Conservation (phyloP, 495 filamentous ascomycete species). For the Aspergillus baeticus region DNA sequence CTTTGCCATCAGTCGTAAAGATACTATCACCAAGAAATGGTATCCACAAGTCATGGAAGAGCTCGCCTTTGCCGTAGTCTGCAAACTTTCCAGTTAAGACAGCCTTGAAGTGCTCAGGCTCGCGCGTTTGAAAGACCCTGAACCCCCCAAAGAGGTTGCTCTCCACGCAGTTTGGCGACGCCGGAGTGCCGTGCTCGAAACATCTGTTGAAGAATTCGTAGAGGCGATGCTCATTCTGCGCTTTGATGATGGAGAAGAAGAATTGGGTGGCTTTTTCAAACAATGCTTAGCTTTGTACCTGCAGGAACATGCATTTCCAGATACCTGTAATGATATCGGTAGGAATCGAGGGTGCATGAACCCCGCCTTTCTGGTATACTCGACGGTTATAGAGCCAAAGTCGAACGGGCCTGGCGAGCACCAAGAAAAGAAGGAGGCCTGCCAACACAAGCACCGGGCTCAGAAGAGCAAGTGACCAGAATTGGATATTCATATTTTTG, state of each 20-base stretch:
- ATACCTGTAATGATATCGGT: slow-evolving; percentile 12
- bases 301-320: background rate
- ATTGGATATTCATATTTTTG: background rate
- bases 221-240: slow-evolving; percentile 5
- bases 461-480: background rate
- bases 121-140: slow-evolving; percentile 4
- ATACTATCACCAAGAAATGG: slow-evolving; percentile 58
- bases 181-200: slow-evolving; percentile 1
- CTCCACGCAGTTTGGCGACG: slow-evolving; percentile 12
- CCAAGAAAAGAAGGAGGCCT: background rate
- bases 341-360: background rate
- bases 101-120: slow-evolving; percentile 46
- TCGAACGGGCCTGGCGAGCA: slow-evolving; percentile 1
- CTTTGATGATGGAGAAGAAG: slow-evolving; percentile 1
- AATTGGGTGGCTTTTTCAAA: slow-evolving; percentile 4
- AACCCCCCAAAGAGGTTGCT: slow-evolving; percentile 4
- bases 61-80: slow-evolving; percentile 54
- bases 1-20: slow-evolving; percentile 56
- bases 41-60: slow-evolving; percentile 49
- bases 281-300: background rate
- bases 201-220: background rate
- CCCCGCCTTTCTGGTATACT: slow-evolving; percentile 4
- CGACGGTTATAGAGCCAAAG: slow-evolving; percentile 5
- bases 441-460: slow-evolving; percentile 1
- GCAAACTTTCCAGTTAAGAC: slow-evolving; percentile 54